Conservation (phyloP, 78 protist genomes). For the Emiliania huxleyi region DNA sequence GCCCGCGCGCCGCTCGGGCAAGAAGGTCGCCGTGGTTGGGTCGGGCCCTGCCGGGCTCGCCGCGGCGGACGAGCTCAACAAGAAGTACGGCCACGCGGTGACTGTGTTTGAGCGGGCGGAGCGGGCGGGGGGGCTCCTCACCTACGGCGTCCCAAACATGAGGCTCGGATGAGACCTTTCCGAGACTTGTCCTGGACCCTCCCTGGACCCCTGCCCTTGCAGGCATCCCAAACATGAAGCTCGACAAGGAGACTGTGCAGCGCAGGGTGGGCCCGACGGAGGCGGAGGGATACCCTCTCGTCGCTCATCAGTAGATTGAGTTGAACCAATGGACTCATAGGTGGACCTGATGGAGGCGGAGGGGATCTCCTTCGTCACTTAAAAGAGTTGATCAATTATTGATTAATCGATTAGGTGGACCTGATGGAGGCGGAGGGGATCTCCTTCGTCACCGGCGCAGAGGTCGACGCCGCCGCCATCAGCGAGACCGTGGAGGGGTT, state of each 20-base stretch:
- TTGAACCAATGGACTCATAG: constrained; percentile 67
- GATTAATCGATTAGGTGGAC: too few relatives aligned
- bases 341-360: constrained; percentile 63
- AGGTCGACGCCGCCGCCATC: constrained; percentile 49
- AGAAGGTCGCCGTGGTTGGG: constrained; percentile 78
- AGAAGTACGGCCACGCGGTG: constrained; percentile 77
- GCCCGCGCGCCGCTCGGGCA: constrained; percentile 69
- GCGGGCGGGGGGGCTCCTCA: constrained; percentile 78
- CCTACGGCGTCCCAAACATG: constrained; percentile 85
- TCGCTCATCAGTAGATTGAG: too few relatives aligned
- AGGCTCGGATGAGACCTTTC: too few relatives aligned
- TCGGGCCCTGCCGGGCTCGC: constrained; percentile 87
- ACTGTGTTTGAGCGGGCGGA: constrained; percentile 79
- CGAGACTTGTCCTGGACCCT: too few relatives aligned
- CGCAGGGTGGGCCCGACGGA: constrained; percentile 78
- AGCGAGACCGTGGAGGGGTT: constrained; percentile 17
- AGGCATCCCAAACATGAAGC: constrained; percentile 87
- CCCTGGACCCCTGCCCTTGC: too few relatives aligned
- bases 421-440: constrained; percentile 73
- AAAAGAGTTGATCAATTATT: too few relatives aligned
- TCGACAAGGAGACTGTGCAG: constrained; percentile 68
- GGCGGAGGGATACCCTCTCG: too few relatives aligned
- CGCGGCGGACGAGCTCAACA: constrained; percentile 74
- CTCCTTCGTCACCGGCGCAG: constrained; percentile 38
- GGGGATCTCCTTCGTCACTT: too few relatives aligned